These are phyloP conservation scores for Casuarina glauca DNA, from an alignment of 306 rosid species.

Conservation along the genomic window DNA sequence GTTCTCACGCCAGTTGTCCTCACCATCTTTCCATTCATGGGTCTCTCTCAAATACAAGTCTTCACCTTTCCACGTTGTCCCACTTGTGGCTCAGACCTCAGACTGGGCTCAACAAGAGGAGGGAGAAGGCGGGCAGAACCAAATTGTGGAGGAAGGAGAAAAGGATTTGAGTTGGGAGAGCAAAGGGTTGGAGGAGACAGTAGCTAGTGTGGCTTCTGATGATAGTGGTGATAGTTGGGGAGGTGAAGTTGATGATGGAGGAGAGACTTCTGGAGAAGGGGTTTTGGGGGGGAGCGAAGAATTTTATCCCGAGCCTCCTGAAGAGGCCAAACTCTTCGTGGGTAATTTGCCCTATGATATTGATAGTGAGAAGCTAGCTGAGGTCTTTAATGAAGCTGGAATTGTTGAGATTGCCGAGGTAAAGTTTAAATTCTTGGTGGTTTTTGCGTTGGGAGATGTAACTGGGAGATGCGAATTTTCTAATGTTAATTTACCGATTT, in stretches of 20 bases:
- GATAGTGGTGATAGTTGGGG: constrained; percentile 12
- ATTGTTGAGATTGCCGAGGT: constrained; percentile 90
- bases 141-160: constrained; percentile 39
- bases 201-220: constrained; percentile 22
- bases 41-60: constrained; percentile 35
- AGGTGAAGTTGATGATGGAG: constrained; percentile 17
- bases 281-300: constrained; percentile 33
- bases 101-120: constrained; percentile 77
- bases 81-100: constrained; percentile 78
- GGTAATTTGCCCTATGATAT: constrained; percentile 88
- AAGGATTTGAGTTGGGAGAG: constrained; percentile 44
- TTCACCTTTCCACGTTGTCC: constrained; percentile 40
- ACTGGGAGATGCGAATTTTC: constrained; percentile 7
- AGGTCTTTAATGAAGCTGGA: constrained; percentile 74
- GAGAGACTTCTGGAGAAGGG: constrained; percentile 42
- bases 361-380: constrained; percentile 69
- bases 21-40: constrained; percentile 30
- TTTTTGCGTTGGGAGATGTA: not conserved
- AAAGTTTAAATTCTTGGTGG: constrained; percentile 8
- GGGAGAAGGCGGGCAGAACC: constrained; percentile 29
- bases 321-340: constrained; percentile 77
- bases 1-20: constrained; percentile 28
- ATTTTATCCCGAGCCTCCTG: constrained; percentile 47
- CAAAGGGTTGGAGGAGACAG: constrained; percentile 30
- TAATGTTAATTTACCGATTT: constrained; percentile 11